Percentiles rank a stretch among this genome's conserved stretches.
Evolutionary conservation across 805 yeast genomes (phyloP).

Genomic region (Groenewaldozyma salmanticensis): DNA sequence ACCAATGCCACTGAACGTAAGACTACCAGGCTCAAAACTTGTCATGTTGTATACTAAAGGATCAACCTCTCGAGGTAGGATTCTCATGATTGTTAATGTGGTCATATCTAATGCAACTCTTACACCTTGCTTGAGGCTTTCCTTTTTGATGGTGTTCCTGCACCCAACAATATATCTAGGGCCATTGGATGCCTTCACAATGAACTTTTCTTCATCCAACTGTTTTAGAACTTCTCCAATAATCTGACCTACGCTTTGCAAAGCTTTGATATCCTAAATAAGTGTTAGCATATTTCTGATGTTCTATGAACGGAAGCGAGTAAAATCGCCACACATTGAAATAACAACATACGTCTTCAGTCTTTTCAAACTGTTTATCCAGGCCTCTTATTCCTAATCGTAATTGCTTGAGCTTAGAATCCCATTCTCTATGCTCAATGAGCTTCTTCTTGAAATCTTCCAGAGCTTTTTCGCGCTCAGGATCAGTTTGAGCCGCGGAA

Average conservation of each 20-base stretch:
- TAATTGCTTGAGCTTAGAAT: slow-evolving; percentile 75
- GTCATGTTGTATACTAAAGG: slow-evolving; percentile 98
- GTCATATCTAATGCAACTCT: slow-evolving; percentile 97
- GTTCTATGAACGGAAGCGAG: background rate
- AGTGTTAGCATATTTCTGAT: background rate
- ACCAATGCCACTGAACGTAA: slow-evolving; percentile 91
- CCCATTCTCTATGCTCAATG: slow-evolving; percentile 91
- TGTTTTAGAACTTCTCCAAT: slow-evolving; percentile 96
- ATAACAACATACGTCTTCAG: slow-evolving; percentile 54
- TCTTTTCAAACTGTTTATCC: slow-evolving; percentile 77
- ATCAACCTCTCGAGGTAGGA: slow-evolving; percentile 95
- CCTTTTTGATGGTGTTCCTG: slow-evolving; percentile 82
- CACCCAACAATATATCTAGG: slow-evolving; percentile 98
- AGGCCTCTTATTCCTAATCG: slow-evolving; percentile 75
- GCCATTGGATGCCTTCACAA: slow-evolving; percentile 93
- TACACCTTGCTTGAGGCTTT: slow-evolving; percentile 79
- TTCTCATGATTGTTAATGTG: slow-evolving; percentile 93
- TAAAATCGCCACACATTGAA: background rate
- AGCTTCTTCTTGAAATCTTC: slow-evolving; percentile 73
- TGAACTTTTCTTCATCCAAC: slow-evolving; percentile 83
- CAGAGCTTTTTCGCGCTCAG: slow-evolving; percentile 70
- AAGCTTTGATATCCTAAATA: slow-evolving; percentile 72
- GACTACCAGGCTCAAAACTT: slow-evolving; percentile 94
- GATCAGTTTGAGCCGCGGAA: slow-evolving; percentile 37
- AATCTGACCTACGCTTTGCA: slow-evolving; percentile 94